phyloP scores from a whole-genome alignment of 2,329 filamentous ascomycete genomes.

The Sclerotinia nivalis region DNA sequence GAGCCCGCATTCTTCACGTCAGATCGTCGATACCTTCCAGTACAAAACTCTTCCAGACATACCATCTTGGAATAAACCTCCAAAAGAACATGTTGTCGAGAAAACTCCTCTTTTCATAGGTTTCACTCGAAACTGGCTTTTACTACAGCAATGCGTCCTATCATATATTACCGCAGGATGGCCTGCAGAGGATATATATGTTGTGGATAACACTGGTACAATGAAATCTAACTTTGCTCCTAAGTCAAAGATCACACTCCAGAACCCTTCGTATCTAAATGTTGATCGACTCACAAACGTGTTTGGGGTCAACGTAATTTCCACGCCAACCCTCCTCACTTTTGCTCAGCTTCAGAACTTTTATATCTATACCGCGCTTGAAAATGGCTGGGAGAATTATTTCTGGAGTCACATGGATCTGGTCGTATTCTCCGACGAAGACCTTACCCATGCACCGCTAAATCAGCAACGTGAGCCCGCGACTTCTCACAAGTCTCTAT shows the following conservation, averaged over 20 bases:
- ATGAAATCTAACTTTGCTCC: conserved; percentile 53
- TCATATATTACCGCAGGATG: conserved; percentile 61
- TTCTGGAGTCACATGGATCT: conserved; percentile 61
- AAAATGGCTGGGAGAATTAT: conserved; percentile 50
- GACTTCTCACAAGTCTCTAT: conserved; percentile 46
- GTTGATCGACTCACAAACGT: conserved; percentile 48
- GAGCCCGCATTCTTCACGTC: neutral
- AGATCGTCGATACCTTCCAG: conserved; percentile 9
- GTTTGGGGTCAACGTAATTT: conserved; percentile 54
- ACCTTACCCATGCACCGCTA: conserved; percentile 30
- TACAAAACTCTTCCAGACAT: conserved; percentile 7
- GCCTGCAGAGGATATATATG: conserved; percentile 57
- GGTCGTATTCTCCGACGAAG: conserved; percentile 48
- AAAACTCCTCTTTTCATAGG: conserved; percentile 57
- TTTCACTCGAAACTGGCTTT: conserved; percentile 57
- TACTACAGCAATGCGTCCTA: conserved; percentile 57
- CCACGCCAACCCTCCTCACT: conserved; percentile 53
- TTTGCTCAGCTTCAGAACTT: conserved; percentile 60
- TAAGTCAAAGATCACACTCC: conserved; percentile 48
- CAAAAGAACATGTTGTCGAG: conserved; percentile 43
- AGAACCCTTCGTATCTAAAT: conserved; percentile 59
- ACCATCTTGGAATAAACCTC: conserved; percentile 47
- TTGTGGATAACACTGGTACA: conserved; percentile 60
- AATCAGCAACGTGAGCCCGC: conserved; percentile 25
- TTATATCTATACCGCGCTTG: conserved; percentile 50